phyloP scores from a whole-genome alignment of 495 filamentous ascomycete species.

The Penicillium tannophilum region DNA sequence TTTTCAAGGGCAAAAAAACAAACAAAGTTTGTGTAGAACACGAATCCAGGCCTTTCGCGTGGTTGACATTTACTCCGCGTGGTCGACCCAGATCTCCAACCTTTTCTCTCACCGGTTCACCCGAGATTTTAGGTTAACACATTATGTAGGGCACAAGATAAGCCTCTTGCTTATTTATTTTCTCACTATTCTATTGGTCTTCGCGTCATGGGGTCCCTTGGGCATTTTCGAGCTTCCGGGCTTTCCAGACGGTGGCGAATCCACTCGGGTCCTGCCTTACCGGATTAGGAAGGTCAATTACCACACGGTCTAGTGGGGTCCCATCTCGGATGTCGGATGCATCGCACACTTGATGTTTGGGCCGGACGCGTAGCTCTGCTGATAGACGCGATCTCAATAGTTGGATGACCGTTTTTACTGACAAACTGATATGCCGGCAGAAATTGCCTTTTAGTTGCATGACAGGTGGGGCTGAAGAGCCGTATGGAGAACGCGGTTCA shows the following conservation, averaged over 20 bases:
- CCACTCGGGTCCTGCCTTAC: background rate
- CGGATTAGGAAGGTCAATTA: conserved; percentile 1
- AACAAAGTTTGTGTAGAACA: background rate
- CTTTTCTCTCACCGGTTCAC: conserved; percentile 16
- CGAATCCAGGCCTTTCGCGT: background rate
- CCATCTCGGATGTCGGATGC: background rate
- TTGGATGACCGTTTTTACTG: background rate
- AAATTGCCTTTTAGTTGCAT: background rate
- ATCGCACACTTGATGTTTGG: background rate
- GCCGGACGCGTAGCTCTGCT: background rate
- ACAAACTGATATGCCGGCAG: background rate
- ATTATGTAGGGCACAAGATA: conserved; percentile 10
- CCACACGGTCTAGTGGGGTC: background rate
- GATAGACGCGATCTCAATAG: background rate
- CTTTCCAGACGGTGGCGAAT: background rate
- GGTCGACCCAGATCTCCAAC: background rate
- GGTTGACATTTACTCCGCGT: conserved; percentile 1
- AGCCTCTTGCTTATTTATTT: conserved; percentile 6
- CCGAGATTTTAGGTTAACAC: conserved; percentile 14
- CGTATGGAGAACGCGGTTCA: background rate
- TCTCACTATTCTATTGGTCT: background rate
- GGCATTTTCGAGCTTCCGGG: background rate
- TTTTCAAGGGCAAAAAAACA: background rate
- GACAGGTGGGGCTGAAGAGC: background rate
- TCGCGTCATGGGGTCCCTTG: background rate